These are phyloP conservation scores for Leccinum olivaceopallidum DNA, from an alignment of 768 basidiomycete species.

Conservation along the genomic window DNA sequence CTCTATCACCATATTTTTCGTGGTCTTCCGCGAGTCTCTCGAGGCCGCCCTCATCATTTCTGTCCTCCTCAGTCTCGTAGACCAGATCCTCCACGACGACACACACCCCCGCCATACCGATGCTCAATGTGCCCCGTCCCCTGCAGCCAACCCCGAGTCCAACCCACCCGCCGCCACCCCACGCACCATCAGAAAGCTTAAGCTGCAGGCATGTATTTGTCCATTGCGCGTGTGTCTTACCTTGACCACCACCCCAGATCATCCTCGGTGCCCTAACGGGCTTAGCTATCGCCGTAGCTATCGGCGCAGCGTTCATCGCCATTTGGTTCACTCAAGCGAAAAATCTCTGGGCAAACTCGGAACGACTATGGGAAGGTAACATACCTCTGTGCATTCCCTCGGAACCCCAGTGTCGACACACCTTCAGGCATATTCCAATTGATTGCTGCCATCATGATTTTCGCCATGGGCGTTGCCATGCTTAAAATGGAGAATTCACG, in stretches of 20 bases:
- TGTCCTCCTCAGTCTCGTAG: constrained; percentile 87
- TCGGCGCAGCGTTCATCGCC: constrained; percentile 91
- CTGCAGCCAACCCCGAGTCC: constrained; percentile 13
- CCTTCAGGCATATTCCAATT: constrained; percentile 63
- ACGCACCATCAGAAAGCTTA: constrained; percentile 64
- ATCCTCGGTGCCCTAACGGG: constrained; percentile 74
- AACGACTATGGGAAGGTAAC: constrained; percentile 90
- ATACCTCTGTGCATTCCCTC: background rate
- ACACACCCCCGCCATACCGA: background rate
- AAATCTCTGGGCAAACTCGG: constrained; percentile 81
- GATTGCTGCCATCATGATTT: constrained; percentile 79
- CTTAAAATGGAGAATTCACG: constrained; percentile 93
- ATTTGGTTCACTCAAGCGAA: constrained; percentile 92
- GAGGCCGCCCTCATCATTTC: constrained; percentile 93
- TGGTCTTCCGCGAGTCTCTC: constrained; percentile 92
- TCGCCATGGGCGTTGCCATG: constrained; percentile 93
- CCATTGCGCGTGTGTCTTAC: background rate
- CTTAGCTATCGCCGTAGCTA: constrained; percentile 73
- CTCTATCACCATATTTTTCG: constrained; percentile 93
- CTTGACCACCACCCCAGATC: constrained; percentile 47
- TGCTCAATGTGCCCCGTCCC: background rate
- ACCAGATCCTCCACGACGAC: constrained; percentile 65
- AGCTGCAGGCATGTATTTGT: constrained; percentile 52
- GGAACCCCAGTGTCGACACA: background rate
- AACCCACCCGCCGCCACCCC: constrained; percentile 36